Conservation (phyloP, 2,329 filamentous ascomycete species). For the Phaeosphaeria sp. region DNA sequence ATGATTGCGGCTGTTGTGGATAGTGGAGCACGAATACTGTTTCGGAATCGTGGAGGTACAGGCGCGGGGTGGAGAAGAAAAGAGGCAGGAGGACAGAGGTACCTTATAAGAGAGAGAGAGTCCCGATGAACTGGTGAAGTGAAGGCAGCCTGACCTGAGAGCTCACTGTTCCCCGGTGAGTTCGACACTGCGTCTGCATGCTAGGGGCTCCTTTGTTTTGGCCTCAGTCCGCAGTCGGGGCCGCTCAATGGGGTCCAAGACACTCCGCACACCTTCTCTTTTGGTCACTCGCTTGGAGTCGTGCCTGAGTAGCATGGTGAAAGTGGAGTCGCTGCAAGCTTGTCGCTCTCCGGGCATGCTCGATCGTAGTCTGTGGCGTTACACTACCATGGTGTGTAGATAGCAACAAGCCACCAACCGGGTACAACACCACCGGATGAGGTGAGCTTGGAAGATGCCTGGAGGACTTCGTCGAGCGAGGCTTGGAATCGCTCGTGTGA, state of each 20-base stretch:
- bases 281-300: background rate
- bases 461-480: background rate
- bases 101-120: background rate
- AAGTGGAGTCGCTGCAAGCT: background rate
- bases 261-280: background rate
- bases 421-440: too few species aligned
- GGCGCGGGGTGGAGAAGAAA: background rate
- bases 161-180: background rate
- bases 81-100: background rate
- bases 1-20: background rate
- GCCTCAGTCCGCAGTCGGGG: background rate
- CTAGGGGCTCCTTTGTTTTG: constrained; percentile 4
- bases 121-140: background rate
- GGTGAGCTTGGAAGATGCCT: background rate
- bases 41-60: background rate
- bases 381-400: background rate
- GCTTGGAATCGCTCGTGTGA: background rate
- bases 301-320: background rate
- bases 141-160: background rate
- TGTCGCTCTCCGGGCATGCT: background rate
- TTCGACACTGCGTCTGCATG: background rate
- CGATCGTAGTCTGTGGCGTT: background rate
- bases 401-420: background rate
- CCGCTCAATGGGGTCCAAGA: background rate
- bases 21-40: background rate